Evolutionary conservation across 257 asterid species (phyloP), one percentile per base, ranked within the genome.

Genomic region (Plantago elongata): DNA sequence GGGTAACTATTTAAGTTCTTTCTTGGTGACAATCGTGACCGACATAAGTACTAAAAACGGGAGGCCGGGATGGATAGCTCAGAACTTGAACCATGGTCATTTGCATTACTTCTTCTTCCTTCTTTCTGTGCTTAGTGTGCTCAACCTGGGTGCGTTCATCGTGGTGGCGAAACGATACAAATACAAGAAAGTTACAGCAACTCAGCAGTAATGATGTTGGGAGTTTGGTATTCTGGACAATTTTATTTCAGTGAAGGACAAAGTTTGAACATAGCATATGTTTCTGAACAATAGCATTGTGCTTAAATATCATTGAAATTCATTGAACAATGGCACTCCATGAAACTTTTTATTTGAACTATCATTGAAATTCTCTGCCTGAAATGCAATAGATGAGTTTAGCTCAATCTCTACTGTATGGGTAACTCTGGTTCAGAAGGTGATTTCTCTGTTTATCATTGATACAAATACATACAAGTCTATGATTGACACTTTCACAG

Each of bases 51-150:
- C 87, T 1, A 73, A 69, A 69, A 61, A 72, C 11, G 89, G 94
- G 7, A 71, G 54, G 74, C 64, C 69, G 0, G 90, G 96, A 3
- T 88, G 95, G 90, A 80, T 85, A 16, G 83, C 92, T 1, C 80
- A 83, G 50, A 79, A 88, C 69, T 60, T 85, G 52, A 81, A 88
- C 45, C 57, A 62, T 13, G 95, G 95, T 0, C 85, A 68, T 27
- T 52, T 85, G 9, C 76, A 85, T 51, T 85, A 85, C 56, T 85
- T 85, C 78, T 85, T 69, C 79, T 69, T 68, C 66, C 84, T 85
- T 12, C 61, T 85, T 80, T 85, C 79, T 13, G 68, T 55, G 42
- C 58, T 85, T 56, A 85, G 95, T 45, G 78, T 69, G 68, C 45
- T 83, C 9, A 88, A 85, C 59, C 74, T 79, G 48, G 88, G 71